Evolutionary conservation across 169 alveolate species (phyloP), one percentile per base, ranked within the genome.

Genomic region (Plasmodium chabaudi): DNA sequence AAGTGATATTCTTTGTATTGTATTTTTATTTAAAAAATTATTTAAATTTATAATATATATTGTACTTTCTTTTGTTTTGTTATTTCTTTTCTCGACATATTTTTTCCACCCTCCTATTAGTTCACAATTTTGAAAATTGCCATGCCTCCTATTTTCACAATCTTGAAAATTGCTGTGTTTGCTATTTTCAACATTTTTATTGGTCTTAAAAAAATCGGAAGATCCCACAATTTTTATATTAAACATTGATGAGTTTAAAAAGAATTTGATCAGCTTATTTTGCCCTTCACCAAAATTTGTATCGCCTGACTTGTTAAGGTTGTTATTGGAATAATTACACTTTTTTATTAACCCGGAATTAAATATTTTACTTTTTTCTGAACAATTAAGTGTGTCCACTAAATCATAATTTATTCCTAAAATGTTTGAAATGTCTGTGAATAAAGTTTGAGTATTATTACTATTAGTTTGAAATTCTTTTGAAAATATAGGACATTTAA

Each of bases 231-330:
- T 39, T 6, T 13, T 70, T 10, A 86, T 59, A n/a, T 46, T 56
- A 69, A 86, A 70, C n/a, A 86, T n/a, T 15, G 91, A 57, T 7
- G 91, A 86, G 69, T 86, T 86, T 71, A 86, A 64, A 13, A 59
- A 9, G 34, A 69, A 86, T 55, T 70, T 86, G n/a, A 86, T 27
- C 60, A 70, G 23, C 25, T 5, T 42, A 12, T 51, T 13, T 9
- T 25, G 4, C 9, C 17, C 5, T 34, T 34, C 7, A 34, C 5
- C 5, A 0, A 34, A 34, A 34, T 34, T 34, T 2, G 0, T 34
- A 34, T 34, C 5, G 7, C 5, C 42, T 34, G 5, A 34, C 5
- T 34, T 34, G 7, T 34, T 34, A 34, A 3, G 0, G 5, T 34
- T 34, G 7, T 34, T 4, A 34, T 0, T 34, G 7, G 7, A 34